Conservation (phyloP, 768 basidiomycete genomes). For the Boletus edulis region DNA sequence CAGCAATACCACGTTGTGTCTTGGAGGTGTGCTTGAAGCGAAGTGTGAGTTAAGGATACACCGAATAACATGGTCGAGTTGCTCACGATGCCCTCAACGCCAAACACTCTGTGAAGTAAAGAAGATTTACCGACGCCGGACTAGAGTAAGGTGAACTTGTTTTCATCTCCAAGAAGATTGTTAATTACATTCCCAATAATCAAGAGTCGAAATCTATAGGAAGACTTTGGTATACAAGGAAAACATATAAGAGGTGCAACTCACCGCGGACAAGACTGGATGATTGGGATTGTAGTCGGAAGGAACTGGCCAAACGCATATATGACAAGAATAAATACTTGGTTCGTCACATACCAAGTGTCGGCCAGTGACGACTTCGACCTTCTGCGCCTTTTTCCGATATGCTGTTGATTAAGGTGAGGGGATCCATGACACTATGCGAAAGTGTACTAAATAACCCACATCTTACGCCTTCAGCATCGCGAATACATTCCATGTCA, state of each 20-base stretch:
- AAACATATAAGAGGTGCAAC: not conserved
- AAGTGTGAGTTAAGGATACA: no score
- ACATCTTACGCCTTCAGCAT: no score
- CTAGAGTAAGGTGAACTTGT: not conserved
- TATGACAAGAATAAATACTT: not conserved
- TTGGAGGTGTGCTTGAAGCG: not conserved
- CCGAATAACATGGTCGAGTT: no score
- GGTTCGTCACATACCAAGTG: not conserved
- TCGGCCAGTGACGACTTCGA: slow-evolving; percentile 2
- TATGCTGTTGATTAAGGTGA: not conserved
- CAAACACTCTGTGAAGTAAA: slow-evolving; percentile 9
- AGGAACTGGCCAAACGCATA: not conserved
- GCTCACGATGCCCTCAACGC: slow-evolving; percentile 9
- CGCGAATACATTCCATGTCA: no score
- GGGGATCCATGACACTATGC: no score
- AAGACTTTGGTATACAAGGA: no score
- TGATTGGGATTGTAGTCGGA: not conserved
- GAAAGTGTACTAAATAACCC: no score
- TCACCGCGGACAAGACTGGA: slow-evolving; percentile 10
- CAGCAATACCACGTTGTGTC: not conserved
- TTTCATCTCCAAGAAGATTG: not conserved
- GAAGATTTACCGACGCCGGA: slow-evolving; percentile 14
- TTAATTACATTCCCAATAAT: slow-evolving; percentile 14
- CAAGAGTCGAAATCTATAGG: slow-evolving; percentile 11
- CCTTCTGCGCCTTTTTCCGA: slow-evolving; percentile 3